Evolutionary conservation across 306 rosid species (phyloP), one percentile per base, ranked within the genome.

Genomic region (Quercus mongolica): DNA sequence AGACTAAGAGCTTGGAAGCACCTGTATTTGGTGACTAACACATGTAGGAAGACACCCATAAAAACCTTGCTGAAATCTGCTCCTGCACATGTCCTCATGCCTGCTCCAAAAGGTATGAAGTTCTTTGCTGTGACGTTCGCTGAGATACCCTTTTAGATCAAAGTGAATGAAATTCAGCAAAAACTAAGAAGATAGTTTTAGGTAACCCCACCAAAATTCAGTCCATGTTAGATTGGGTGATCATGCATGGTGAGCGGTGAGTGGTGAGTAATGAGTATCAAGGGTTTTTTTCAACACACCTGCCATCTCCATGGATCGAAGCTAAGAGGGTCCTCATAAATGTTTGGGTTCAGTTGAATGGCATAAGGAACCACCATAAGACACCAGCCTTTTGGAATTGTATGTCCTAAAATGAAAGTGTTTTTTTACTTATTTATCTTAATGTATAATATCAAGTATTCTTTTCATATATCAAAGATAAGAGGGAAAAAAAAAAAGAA

Each of bases 101-200:
- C 82, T 20, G 77, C 82, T 5, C 82, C 78, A 33, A 79, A 79
- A 19, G 82, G 82, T 59, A 79, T 62, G 73, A 79, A 79, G 71
- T 79, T 79, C 78, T 51, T 79, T 30, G 70, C 70, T 30, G 70
- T 30, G 70, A 64, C 44, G 70, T 64, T 64, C 4, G 46, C 70
- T 23, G 70, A 64, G 41, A 64, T 30, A 14, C 31, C 70, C 70
- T 64, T 14, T 11, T 9, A 4, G 15, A 7, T 17, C 7, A 19
- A 63, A 63, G 28, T 62, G 70, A 64, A 64, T 20, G 31, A 23
- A 38, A 38, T 38, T 23, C 25, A 59, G 44, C 20, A 64, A 28
- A 30, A 28, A 6, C 6, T 38, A 6, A 38, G 44, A 38, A 38
- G 44, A 38, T 38, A 38, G 44, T 38, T 38, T 17, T 17, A 2